Conservation (phyloP, 1,284 basidiomycete species). For the Malassezia pachydermatis region DNA sequence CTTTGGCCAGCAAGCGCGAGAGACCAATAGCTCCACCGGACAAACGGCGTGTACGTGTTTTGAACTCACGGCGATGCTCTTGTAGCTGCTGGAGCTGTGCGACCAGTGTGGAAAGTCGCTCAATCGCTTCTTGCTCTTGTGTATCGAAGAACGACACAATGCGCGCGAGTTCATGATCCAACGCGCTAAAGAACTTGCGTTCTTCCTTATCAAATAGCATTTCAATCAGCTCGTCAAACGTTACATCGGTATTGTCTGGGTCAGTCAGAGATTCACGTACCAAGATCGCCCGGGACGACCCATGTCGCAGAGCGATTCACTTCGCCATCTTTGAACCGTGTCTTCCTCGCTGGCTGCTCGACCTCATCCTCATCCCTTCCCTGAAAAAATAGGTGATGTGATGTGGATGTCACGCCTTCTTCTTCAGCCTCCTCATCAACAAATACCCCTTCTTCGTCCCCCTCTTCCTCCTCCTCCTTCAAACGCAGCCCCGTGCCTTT, state of each 20-base stretch:
- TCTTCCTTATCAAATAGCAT: constrained; percentile 57
- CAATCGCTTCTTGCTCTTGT: constrained; percentile 61
- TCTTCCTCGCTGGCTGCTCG: not conserved
- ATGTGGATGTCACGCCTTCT: not conserved
- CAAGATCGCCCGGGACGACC: not conserved
- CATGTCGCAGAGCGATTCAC: not conserved
- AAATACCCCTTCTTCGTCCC: not conserved
- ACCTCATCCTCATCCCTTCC: not conserved
- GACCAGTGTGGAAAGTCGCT: constrained; percentile 55
- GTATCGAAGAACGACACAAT: constrained; percentile 59
- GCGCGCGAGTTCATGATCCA: constrained; percentile 31
- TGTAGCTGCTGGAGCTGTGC: constrained; percentile 56
- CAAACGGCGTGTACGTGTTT: constrained; percentile 14
- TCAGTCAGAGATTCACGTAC: not conserved
- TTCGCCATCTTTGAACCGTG: no score
- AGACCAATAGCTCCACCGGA: constrained; percentile 5
- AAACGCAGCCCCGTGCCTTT: constrained; percentile 23
- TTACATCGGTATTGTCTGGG: not conserved
- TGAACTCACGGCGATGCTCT: constrained; percentile 38
- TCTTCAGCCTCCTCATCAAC: not conserved
- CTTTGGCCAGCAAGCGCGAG: constrained; percentile 17
- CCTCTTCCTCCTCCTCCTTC: constrained; percentile 8
- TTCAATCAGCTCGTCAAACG: not conserved
- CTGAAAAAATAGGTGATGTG: not conserved
- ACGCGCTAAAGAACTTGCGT: constrained; percentile 54